These are phyloP conservation scores for Hypocrella siamensis DNA, from an alignment of 2,329 filamentous ascomycete species.

Conservation along the genomic window DNA sequence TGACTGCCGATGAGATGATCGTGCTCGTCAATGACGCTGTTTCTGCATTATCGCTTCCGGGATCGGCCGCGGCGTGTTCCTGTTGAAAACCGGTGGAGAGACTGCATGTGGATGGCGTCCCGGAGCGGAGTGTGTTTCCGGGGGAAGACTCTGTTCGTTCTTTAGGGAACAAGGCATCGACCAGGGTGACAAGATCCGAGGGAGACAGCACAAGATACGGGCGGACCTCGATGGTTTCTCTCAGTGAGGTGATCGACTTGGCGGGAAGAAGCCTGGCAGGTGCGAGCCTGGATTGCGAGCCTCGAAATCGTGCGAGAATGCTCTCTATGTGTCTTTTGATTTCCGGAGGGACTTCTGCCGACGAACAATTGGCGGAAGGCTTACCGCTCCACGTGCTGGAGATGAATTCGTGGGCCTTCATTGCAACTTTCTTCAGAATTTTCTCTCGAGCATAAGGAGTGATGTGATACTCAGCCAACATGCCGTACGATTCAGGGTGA, in stretches of 20 bases:
- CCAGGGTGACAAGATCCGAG: slow-evolving; percentile 62
- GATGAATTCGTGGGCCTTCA: slow-evolving; percentile 64
- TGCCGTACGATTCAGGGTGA: slow-evolving; percentile 67
- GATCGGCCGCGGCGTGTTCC: slow-evolving; percentile 42
- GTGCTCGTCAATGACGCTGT: slow-evolving; percentile 57
- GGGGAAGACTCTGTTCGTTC: no score
- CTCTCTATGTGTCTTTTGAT: slow-evolving; percentile 56
- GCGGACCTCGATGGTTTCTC: slow-evolving; percentile 64
- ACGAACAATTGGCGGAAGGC: slow-evolving; percentile 34
- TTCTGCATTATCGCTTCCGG: slow-evolving; percentile 31
- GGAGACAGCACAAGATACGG: slow-evolving; percentile 69
- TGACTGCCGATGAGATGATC: slow-evolving; percentile 56
- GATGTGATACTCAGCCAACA: slow-evolving; percentile 83
- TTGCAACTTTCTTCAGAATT: slow-evolving; percentile 63
- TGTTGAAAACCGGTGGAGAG: slow-evolving; percentile 53
- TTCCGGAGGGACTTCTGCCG: slow-evolving; percentile 36
- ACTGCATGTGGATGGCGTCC: slow-evolving; percentile 44
- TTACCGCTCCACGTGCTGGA: slow-evolving; percentile 62
- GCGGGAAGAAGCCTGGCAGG: slow-evolving; percentile 50
- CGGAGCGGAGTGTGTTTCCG: no score
- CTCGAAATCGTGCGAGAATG: slow-evolving; percentile 49
- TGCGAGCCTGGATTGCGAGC: slow-evolving; percentile 30
- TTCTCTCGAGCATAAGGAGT: slow-evolving; percentile 80
- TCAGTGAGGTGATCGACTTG: slow-evolving; percentile 54
- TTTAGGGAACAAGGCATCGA: slow-evolving; percentile 74